phyloP scores from a whole-genome alignment of 2,329 filamentous ascomycete genomes.

The Dothideomycetidae sp. region DNA sequence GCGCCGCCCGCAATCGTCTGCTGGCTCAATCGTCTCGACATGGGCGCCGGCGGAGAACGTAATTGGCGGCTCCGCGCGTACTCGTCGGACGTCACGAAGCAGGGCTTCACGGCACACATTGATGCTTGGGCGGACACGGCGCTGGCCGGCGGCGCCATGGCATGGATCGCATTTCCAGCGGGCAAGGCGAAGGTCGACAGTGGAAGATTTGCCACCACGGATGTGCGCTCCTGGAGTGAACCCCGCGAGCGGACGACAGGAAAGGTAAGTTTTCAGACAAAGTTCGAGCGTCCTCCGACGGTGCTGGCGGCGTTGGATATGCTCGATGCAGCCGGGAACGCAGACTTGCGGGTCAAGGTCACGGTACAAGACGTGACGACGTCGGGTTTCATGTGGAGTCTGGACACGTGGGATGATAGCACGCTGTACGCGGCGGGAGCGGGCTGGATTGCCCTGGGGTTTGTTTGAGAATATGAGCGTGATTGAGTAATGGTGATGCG shows the following conservation, averaged over 20 bases:
- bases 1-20: slow-evolving; percentile 16
- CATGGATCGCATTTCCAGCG: slow-evolving; percentile 20
- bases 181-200: slow-evolving; percentile 16
- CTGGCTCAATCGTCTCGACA: slow-evolving; percentile 20
- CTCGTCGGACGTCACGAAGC: slow-evolving; percentile 13
- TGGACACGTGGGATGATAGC: slow-evolving; percentile 16
- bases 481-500: too few species aligned
- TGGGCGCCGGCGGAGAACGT: slow-evolving; percentile 12
- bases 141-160: slow-evolving; percentile 18
- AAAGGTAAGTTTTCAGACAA: slow-evolving; percentile 15
- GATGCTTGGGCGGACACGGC: slow-evolving; percentile 19
- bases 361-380: slow-evolving; percentile 14
- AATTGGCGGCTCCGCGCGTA: slow-evolving; percentile 17
- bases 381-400: slow-evolving; percentile 18
- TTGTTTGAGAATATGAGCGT: too few species aligned
- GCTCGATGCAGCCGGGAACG: slow-evolving; percentile 19
- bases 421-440: slow-evolving; percentile 18
- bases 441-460: slow-evolving; percentile 17
- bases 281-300: slow-evolving; percentile 16
- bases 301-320: slow-evolving; percentile 18
- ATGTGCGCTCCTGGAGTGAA: slow-evolving; percentile 16
- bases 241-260: slow-evolving; percentile 13
- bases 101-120: slow-evolving; percentile 17
- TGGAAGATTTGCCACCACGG: slow-evolving; percentile 17
- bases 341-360: slow-evolving; percentile 17